Conservation (phyloP, 805 yeast genomes). For the Candida caryicola region DNA sequence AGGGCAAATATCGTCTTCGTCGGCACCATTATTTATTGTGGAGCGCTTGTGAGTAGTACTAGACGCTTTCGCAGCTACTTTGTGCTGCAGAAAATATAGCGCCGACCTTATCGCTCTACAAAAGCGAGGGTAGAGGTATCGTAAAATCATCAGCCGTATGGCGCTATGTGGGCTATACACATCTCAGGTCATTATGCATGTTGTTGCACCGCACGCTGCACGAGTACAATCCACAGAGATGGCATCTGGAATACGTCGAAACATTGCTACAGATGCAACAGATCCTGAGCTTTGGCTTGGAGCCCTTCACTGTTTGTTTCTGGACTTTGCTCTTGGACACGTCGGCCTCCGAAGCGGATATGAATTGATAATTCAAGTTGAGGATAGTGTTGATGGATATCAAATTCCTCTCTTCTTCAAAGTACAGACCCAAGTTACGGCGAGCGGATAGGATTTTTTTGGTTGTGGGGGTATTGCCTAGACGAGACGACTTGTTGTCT, state of each 20-base stretch:
- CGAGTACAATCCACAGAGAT: conserved; percentile 37
- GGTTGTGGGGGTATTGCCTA: conserved; percentile 44
- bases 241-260: conserved; percentile 39
- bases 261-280: conserved; percentile 42
- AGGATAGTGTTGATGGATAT: conserved; percentile 42
- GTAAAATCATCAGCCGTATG: background rate
- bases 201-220: conserved; percentile 42
- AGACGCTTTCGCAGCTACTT: too few relatives aligned
- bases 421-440: conserved; percentile 42
- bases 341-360: conserved; percentile 29
- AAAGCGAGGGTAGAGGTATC: background rate
- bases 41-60: too few relatives aligned
- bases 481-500: conserved; percentile 26
- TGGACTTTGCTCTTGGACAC: conserved; percentile 14
- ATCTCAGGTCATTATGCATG: conserved; percentile 42
- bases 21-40: too few relatives aligned
- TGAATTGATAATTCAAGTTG: conserved; percentile 38
- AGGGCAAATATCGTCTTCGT: too few relatives aligned
- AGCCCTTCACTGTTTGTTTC: conserved; percentile 11
- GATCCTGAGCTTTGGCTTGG: conserved; percentile 33
- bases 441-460: conserved; percentile 41
- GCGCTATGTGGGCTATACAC: conserved; percentile 18
- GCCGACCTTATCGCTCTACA: too few relatives aligned
- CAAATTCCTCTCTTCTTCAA: conserved; percentile 45
- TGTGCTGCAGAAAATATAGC: too few relatives aligned